Percentiles rank a stretch among this genome's conserved stretches.
Conservation (phyloP, 768 basidiomycete genomes). For the Serendipita indica region DNA sequence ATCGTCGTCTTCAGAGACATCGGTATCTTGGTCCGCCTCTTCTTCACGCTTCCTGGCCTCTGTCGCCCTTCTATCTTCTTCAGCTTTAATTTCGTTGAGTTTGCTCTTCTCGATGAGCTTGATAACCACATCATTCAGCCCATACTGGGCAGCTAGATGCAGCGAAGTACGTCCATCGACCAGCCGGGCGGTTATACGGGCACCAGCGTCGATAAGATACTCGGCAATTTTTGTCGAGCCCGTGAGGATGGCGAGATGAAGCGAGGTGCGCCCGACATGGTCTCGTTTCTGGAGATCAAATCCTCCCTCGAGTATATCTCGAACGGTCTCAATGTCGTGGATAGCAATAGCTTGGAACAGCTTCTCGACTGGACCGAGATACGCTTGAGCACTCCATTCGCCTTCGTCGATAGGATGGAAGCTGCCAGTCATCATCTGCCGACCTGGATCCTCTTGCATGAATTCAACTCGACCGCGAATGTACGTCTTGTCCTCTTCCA, state of each 20-base stretch:
- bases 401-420: slow-evolving; percentile 54
- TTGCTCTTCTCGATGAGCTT: slow-evolving; percentile 40
- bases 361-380: slow-evolving; percentile 37
- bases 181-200: slow-evolving; percentile 39
- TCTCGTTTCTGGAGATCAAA: slow-evolving; percentile 40
- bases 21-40: slow-evolving; percentile 18
- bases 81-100: slow-evolving; percentile 19
- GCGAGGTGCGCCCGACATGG: slow-evolving; percentile 43
- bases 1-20: slow-evolving; percentile 13
- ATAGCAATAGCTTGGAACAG: slow-evolving; percentile 43
- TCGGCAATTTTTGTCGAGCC: slow-evolving; percentile 32
- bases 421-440: slow-evolving; percentile 42
- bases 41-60: slow-evolving; percentile 17
- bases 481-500: slow-evolving; percentile 38
- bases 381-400: slow-evolving; percentile 50
- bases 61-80: slow-evolving; percentile 17
- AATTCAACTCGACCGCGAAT: slow-evolving; percentile 43
- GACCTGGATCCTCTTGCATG: slow-evolving; percentile 44
- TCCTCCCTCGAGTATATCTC: slow-evolving; percentile 25
- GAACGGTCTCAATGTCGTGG: slow-evolving; percentile 29
- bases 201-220: slow-evolving; percentile 40
- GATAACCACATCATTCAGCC: slow-evolving; percentile 27
- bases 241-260: slow-evolving; percentile 43
- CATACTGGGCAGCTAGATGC: slow-evolving; percentile 41
- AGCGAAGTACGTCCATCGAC: slow-evolving; percentile 42